These are phyloP conservation scores for Fusarium pilosicola DNA, from an alignment of 2,329 filamentous ascomycete genomes.

Conservation along the genomic window DNA sequence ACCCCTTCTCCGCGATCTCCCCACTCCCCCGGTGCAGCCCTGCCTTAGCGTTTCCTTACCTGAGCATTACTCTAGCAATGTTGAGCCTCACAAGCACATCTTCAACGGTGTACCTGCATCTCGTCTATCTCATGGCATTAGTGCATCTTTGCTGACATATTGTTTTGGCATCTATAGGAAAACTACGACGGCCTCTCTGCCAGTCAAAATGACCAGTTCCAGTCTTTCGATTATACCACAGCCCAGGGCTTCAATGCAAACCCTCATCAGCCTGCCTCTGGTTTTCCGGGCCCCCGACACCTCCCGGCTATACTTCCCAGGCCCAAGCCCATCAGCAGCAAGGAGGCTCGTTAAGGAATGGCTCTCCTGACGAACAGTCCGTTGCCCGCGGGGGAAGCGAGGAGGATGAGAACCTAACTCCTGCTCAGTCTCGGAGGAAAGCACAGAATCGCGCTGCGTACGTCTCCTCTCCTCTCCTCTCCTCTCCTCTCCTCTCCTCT, in stretches of 20 bases:
- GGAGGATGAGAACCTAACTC: conserved; percentile 65
- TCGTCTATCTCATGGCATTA: conserved; percentile 19
- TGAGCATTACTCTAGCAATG: conserved; percentile 49
- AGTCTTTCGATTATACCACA: conserved; percentile 55
- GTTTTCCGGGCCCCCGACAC: conserved; percentile 61
- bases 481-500: not conserved
- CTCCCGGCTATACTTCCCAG: conserved; percentile 54
- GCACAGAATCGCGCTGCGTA: conserved; percentile 71
- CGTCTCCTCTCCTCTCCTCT: conserved; percentile 45
- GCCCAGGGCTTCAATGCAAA: conserved; percentile 52
- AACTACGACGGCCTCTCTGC: conserved; percentile 59
- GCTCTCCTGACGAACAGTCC: conserved; percentile 48
- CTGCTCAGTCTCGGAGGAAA: conserved; percentile 67
- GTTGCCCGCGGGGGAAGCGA: conserved; percentile 57
- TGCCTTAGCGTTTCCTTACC: conserved; percentile 47
- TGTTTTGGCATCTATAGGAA: conserved; percentile 52
- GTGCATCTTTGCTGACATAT: conserved; percentile 23
- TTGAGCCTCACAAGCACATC: conserved; percentile 21
- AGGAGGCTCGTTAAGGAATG: conserved; percentile 37
- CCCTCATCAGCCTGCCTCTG: conserved; percentile 49
- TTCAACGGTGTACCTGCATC: conserved; percentile 24
- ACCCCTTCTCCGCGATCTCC: conserved; percentile 41
- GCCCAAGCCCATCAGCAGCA: conserved; percentile 39
- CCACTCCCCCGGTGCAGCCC: conserved; percentile 42
- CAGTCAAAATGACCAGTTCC: conserved; percentile 57